Conservation (phyloP, 176 grass and related monocot species). For the Oryza punctata region DNA sequence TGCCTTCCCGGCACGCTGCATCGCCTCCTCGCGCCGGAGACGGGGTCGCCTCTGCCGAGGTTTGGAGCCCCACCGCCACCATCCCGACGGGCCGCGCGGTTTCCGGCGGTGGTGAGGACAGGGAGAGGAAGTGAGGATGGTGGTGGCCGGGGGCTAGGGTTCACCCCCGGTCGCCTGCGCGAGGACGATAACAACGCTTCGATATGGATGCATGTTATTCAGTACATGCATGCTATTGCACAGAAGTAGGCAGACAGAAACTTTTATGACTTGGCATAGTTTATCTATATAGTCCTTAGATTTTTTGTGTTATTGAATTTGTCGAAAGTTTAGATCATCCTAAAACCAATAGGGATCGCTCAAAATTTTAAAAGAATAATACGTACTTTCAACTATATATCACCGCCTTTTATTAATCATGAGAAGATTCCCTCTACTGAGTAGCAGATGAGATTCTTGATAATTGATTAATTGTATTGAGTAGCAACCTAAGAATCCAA, state of each 20-base stretch:
- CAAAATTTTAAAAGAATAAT: background rate
- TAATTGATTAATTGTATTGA: background rate
- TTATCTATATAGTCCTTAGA: background rate
- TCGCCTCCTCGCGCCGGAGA: too few species aligned
- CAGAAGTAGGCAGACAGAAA: background rate
- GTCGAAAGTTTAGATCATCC: background rate
- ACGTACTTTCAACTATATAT: background rate
- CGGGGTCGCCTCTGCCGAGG: too few species aligned
- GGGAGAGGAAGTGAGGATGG: too few species aligned
- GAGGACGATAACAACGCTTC: too few species aligned
- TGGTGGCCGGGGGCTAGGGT: too few species aligned
- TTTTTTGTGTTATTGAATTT: background rate
- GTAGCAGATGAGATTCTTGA: conserved; percentile 13
- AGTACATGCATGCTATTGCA: background rate
- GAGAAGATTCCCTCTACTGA: conserved; percentile 24
- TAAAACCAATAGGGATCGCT: background rate
- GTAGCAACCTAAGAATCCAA: conserved; percentile 6
- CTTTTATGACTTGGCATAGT: background rate
- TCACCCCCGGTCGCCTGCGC: too few species aligned
- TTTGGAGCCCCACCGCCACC: too few species aligned
- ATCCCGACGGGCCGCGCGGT: too few species aligned
- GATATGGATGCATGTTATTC: too few species aligned
- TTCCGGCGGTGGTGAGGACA: too few species aligned
- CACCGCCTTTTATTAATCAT: conserved; percentile 9
- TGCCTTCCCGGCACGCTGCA: too few species aligned